phyloP scores from a whole-genome alignment of 805 yeast species.

The Lipomyces sp. region DNA sequence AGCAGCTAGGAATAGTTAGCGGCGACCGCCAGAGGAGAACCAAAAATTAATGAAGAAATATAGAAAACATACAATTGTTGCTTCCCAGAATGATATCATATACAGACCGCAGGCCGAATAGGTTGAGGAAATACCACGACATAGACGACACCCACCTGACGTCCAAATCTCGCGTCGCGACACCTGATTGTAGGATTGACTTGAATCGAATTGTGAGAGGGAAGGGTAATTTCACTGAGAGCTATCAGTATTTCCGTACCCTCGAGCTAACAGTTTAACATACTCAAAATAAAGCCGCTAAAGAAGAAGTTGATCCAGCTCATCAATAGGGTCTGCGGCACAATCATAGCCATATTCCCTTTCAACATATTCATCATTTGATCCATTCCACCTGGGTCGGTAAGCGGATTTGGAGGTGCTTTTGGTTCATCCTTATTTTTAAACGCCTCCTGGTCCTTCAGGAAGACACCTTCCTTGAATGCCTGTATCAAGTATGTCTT shows the following conservation, averaged over 20 bases:
- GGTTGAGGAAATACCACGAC: constrained; percentile 92
- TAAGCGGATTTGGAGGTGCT: constrained; percentile 58
- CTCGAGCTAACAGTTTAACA: constrained; percentile 37
- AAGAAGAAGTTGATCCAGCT: constrained; percentile 95
- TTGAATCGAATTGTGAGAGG: constrained; percentile 89
- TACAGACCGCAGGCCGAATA: constrained; percentile 81
- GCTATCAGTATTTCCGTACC: not conserved
- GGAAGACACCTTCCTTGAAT: constrained; percentile 59
- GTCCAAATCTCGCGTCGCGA: constrained; percentile 80
- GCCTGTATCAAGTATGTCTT: constrained; percentile 54
- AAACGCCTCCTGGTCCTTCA: constrained; percentile 54
- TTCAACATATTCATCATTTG: constrained; percentile 77
- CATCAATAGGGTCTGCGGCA: constrained; percentile 94
- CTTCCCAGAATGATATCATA: constrained; percentile 70
- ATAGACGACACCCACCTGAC: constrained; percentile 91
- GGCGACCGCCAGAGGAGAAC: constrained; percentile 3
- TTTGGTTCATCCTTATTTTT: constrained; percentile 34
- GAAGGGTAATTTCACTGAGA: constrained; percentile 81
- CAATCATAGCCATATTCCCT: constrained; percentile 77
- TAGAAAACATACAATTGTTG: constrained; percentile 33
- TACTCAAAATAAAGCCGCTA: constrained; percentile 65
- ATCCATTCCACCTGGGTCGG: constrained; percentile 74
- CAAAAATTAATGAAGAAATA: not conserved
- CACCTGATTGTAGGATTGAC: constrained; percentile 88
- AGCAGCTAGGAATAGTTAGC: constrained; percentile 39